Conservation (phyloP, 768 basidiomycete species). For the Russula ochroleuca region DNA sequence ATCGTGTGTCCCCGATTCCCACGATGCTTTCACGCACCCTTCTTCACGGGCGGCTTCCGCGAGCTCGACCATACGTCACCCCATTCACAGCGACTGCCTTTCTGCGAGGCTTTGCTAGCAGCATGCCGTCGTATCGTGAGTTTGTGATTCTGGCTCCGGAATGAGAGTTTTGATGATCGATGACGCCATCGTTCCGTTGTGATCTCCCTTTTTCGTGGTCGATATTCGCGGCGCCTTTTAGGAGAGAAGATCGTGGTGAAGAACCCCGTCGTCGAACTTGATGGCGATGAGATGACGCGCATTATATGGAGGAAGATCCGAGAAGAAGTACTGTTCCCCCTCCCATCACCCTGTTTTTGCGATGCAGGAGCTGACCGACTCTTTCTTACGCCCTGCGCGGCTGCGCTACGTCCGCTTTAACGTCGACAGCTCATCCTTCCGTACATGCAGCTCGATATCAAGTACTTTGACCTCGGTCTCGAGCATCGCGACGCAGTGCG, state of each 20-base stretch:
- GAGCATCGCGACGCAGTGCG: conserved; percentile 84
- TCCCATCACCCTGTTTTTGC: not conserved
- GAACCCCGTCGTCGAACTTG: conserved; percentile 91
- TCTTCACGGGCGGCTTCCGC: conserved; percentile 15
- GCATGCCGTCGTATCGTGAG: conserved; percentile 23
- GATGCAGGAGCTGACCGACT: not conserved
- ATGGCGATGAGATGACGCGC: conserved; percentile 98
- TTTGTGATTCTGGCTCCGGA: not conserved
- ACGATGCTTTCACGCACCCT: conserved; percentile 22
- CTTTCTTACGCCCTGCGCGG: not conserved
- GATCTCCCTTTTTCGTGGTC: not conserved
- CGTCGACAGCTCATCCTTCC: conserved; percentile 82
- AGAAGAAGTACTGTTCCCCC: conserved; percentile 77
- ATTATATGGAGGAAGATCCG: conserved; percentile 99
- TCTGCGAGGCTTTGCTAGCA: conserved; percentile 24
- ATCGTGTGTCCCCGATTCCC: not conserved
- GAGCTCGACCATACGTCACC: conserved; percentile 3
- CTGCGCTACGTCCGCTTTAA: not conserved
- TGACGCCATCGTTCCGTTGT: not conserved
- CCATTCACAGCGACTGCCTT: conserved; percentile 3
- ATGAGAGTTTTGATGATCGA: not conserved
- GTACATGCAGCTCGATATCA: conserved; percentile 92
- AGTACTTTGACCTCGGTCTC: conserved; percentile 96
- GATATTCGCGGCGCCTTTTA: conserved; percentile 2
- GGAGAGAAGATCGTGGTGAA: conserved; percentile 65